phyloP scores from a whole-genome alignment of 768 basidiomycete species.

The Gyrodon lividus region DNA sequence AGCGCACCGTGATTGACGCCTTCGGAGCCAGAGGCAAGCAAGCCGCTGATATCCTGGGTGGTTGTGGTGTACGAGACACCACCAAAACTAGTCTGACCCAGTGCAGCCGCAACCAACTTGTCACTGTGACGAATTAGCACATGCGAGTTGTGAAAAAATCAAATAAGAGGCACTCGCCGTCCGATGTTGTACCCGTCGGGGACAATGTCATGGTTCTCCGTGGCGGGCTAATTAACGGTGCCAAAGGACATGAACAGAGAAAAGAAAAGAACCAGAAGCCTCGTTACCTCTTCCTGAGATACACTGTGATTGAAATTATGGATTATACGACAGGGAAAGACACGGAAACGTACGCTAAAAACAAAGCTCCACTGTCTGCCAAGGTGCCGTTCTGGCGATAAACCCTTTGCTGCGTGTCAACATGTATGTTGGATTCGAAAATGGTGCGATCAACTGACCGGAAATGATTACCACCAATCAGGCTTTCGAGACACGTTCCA shows the following conservation, averaged over 20 bases:
- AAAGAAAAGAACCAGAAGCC: background rate
- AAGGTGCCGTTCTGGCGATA: slow-evolving; percentile 57
- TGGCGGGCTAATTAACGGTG: slow-evolving; percentile 19
- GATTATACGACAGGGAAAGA: background rate
- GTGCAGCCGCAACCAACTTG: slow-evolving; percentile 36
- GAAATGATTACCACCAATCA: slow-evolving; percentile 49
- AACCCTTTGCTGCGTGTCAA: slow-evolving; percentile 33
- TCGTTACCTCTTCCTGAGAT: slow-evolving; percentile 44
- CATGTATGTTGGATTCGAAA: background rate
- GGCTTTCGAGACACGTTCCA: slow-evolving; percentile 48
- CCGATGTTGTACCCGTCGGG: slow-evolving; percentile 52
- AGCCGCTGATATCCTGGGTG: slow-evolving; percentile 47
- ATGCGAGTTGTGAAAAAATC: background rate
- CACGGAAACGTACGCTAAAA: slow-evolving; percentile 49
- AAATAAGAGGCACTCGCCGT: slow-evolving; percentile 37
- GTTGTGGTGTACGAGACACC: slow-evolving; percentile 49
- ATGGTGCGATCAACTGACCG: slow-evolving; percentile 27
- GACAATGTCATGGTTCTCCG: slow-evolving; percentile 40
- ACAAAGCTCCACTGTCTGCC: slow-evolving; percentile 51
- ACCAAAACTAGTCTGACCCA: slow-evolving; percentile 38
- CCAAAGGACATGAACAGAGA: background rate
- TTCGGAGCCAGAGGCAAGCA: slow-evolving; percentile 49
- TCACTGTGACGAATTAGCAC: slow-evolving; percentile 29
- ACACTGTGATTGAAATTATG: slow-evolving; percentile 31
- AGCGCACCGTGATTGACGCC: slow-evolving; percentile 56